Evolutionary conservation across 2,329 filamentous ascomycete genomes (phyloP).

Genomic region (Stemphylium vesicarium): DNA sequence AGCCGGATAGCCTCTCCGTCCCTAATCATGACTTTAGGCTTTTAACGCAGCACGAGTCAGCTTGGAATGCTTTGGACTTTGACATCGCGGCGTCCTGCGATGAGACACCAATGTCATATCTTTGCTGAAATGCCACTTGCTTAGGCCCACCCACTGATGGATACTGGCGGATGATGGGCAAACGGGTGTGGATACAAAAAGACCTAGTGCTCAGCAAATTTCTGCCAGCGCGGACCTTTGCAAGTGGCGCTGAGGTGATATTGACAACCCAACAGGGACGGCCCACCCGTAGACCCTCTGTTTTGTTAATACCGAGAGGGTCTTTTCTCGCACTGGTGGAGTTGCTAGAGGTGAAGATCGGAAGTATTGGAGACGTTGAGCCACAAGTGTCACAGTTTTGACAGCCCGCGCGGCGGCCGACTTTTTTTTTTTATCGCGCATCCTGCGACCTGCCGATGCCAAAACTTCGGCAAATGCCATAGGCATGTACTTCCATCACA

Average conservation of each 20-base stretch:
- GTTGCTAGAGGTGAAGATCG: conserved; percentile 7
- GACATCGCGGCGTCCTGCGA: neutral
- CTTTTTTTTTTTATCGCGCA: conserved; percentile 4
- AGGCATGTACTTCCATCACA: conserved; percentile 6
- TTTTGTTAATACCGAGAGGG: conserved; percentile 3
- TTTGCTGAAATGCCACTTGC: neutral
- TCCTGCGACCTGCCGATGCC: conserved; percentile 16
- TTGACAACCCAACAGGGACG: conserved; percentile 18
- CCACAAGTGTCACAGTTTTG: conserved; percentile 6
- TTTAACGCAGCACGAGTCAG: conserved; percentile 13
- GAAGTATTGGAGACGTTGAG: conserved; percentile 7
- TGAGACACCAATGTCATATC: neutral
- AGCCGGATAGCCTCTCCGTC: conserved; percentile 6
- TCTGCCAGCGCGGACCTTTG: conserved; percentile 14
- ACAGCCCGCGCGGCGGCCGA: conserved; percentile 1
- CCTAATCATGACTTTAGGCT: conserved; percentile 7
- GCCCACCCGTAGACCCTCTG: conserved; percentile 12
- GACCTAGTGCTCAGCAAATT: conserved; percentile 18
- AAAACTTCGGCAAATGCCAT: conserved; percentile 7
- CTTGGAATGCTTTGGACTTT: neutral
- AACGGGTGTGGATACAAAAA: conserved; percentile 20
- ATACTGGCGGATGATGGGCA: conserved; percentile 17
- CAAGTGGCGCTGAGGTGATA: conserved; percentile 16
- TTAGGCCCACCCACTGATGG: conserved; percentile 4
- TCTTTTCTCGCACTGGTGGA: conserved; percentile 11